Evolutionary conservation across 2,329 filamentous ascomycete species (phyloP).

Genomic region (Cladophialophora yegresii): DNA sequence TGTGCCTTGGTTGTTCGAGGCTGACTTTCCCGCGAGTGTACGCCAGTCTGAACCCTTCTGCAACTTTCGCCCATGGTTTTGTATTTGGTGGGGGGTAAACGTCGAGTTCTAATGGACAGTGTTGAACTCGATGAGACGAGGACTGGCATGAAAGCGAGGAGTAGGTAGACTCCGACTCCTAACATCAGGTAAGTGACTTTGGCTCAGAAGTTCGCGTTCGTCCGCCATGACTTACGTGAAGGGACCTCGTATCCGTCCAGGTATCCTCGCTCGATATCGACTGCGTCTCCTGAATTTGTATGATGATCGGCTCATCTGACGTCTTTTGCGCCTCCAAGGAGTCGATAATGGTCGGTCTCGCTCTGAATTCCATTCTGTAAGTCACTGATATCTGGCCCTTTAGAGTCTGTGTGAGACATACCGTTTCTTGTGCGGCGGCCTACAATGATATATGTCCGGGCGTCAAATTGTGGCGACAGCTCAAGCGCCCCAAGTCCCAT

Average conservation of each 20-base stretch:
- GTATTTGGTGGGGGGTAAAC: neutral
- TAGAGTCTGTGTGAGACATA: neutral
- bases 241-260: neutral
- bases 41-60: constrained; percentile 7
- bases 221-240: neutral
- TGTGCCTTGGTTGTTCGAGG: neutral
- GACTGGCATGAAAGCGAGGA: neutral
- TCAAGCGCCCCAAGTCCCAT: neutral
- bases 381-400: neutral
- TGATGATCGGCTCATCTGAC: neutral
- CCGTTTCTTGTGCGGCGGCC: neutral
- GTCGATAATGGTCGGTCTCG: neutral
- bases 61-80: constrained; percentile 1
- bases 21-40: constrained; percentile 7
- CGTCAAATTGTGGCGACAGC: neutral
- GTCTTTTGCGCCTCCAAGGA: neutral
- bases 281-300: neutral
- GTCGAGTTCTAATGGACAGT: neutral
- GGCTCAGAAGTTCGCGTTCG: neutral
- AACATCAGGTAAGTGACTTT: neutral
- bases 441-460: neutral
- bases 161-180: neutral
- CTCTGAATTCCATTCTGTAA: neutral
- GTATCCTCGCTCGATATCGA: constrained; percentile 1
- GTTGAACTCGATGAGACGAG: neutral